These are phyloP conservation scores for Penicillium sclerotigenum DNA, from an alignment of 2,329 filamentous ascomycete genomes.

Conservation along the genomic window DNA sequence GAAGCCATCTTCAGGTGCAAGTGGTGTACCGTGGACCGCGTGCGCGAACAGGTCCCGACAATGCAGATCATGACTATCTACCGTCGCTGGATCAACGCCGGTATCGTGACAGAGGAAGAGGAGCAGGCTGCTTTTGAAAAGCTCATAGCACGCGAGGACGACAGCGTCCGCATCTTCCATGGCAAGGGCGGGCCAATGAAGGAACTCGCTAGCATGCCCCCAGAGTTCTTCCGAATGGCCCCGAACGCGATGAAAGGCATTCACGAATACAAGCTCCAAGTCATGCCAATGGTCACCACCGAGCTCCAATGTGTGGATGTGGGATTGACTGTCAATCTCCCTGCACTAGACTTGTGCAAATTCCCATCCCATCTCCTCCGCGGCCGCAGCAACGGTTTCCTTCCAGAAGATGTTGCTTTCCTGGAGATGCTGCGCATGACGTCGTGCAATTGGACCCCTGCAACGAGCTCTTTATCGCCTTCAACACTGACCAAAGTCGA, in stretches of 20 bases:
- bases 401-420: constrained; percentile 27
- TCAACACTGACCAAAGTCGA: constrained; percentile 23
- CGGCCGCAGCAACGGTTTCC: constrained; percentile 30
- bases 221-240: not conserved
- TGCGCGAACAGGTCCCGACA: constrained; percentile 34
- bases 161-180: constrained; percentile 13
- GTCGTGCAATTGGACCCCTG: constrained; percentile 14
- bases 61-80: constrained; percentile 35
- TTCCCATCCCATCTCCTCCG: constrained; percentile 34
- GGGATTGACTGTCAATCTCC: constrained; percentile 16
- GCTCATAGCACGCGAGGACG: constrained; percentile 22
- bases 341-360: constrained; percentile 14
- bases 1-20: constrained; percentile 33
- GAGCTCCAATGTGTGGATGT: constrained; percentile 15
- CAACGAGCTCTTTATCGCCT: not conserved
- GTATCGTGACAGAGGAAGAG: constrained; percentile 21
- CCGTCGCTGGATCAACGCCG: constrained; percentile 32
- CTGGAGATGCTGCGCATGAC: constrained; percentile 39
- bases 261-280: constrained; percentile 21
- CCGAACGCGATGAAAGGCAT: not conserved
- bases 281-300: constrained; percentile 21
- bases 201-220: not conserved
- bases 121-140: constrained; percentile 17
- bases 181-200: constrained; percentile 10
- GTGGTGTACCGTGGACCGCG: constrained; percentile 40